Percentiles rank a stretch among this genome's conserved stretches.
These are phyloP conservation scores for Castanopsis chinensis DNA, from an alignment of 306 rosid genomes.

Conservation along the genomic window DNA sequence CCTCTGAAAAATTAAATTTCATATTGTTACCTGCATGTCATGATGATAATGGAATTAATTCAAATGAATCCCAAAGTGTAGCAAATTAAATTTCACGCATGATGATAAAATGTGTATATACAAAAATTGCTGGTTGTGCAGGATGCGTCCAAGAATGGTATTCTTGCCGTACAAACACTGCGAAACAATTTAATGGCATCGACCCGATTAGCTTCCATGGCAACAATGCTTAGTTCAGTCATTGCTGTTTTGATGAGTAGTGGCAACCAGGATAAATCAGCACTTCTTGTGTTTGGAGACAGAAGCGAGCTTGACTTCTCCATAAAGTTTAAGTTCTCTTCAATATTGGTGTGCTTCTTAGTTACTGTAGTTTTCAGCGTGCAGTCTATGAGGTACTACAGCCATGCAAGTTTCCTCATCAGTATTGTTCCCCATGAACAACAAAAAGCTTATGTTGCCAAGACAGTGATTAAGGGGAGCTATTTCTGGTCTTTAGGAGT, in stretches of 20 bases:
- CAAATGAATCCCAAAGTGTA: too few relatives aligned
- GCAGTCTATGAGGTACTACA: conserved; percentile 80
- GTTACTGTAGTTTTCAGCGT: conserved; percentile 64
- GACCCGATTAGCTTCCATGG: conserved; percentile 82
- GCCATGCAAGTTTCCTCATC: conserved; percentile 82
- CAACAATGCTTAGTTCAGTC: conserved; percentile 74
- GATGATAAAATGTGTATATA: neutral
- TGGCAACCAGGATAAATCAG: conserved; percentile 8
- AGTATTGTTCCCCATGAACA: conserved; percentile 52
- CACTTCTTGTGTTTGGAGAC: conserved; percentile 36
- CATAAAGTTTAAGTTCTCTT: conserved; percentile 45
- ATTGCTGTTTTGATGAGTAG: conserved; percentile 68
- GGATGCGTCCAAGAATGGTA: conserved; percentile 69
- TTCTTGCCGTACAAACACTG: conserved; percentile 80
- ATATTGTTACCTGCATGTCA: neutral
- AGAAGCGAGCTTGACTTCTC: conserved; percentile 42
- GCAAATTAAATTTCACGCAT: too few relatives aligned
- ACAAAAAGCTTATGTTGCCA: conserved; percentile 57
- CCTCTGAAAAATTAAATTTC: neutral
- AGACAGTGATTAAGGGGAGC: conserved; percentile 67
- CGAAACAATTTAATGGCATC: conserved; percentile 94
- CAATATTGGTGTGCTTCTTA: conserved; percentile 74
- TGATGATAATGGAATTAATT: too few relatives aligned
- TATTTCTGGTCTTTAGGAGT: conserved; percentile 84
- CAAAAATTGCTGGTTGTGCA: conserved; percentile 3